Percentiles rank a stretch among this genome's conserved stretches.
phyloP scores from a whole-genome alignment of 2,329 filamentous ascomycete species.

The Alternaria incomplexa region DNA sequence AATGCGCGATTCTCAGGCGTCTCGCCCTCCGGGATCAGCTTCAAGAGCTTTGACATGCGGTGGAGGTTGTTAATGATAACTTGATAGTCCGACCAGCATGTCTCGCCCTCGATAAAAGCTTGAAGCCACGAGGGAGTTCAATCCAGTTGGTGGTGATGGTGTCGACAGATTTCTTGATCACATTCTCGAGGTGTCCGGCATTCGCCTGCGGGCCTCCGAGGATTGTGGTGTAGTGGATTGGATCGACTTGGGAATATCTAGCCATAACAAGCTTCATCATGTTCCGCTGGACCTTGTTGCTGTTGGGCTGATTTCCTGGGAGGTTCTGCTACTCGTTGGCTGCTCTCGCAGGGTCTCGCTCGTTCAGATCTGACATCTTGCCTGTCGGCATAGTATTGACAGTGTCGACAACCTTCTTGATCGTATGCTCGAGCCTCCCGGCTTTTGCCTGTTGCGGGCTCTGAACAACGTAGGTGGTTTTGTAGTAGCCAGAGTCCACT shows the following conservation, averaged over 20 bases:
- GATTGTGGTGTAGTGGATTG: too few species aligned
- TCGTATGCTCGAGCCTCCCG: too few species aligned
- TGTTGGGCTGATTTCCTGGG: too few species aligned
- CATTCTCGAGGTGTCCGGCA: background rate
- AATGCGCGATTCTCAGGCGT: background rate
- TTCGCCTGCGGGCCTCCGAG: background rate
- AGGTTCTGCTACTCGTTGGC: too few species aligned
- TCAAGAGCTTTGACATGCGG: background rate
- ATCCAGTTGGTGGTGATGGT: background rate
- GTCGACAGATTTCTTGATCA: background rate
- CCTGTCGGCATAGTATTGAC: too few species aligned
- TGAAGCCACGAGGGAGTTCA: background rate
- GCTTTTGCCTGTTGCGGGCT: too few species aligned
- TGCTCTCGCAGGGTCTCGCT: too few species aligned
- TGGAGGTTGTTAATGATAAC: background rate
- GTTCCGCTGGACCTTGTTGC: accelerated
- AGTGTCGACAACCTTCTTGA: too few species aligned
- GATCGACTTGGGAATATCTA: too few species aligned
- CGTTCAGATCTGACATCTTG: too few species aligned
- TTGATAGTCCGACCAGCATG: background rate
- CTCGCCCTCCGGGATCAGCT: background rate
- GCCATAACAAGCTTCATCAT: too few species aligned
- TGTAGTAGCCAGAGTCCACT: background rate
- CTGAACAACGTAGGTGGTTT: background rate
- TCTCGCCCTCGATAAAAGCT: background rate